phyloP scores from a whole-genome alignment of 768 basidiomycete species.

The Albatrellus ellisii region DNA sequence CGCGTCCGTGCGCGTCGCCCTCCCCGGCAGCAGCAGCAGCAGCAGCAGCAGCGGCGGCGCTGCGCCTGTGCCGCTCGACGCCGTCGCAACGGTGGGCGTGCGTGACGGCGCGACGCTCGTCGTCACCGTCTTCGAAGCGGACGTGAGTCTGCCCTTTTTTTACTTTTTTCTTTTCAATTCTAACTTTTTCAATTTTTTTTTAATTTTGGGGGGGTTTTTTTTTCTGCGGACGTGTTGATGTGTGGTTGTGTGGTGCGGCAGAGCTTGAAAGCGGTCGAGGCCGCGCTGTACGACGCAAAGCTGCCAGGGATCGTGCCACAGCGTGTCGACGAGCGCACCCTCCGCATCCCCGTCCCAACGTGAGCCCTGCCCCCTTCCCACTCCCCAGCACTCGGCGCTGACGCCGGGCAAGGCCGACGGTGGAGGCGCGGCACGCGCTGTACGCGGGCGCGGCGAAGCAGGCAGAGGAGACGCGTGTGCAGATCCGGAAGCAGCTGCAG shows the following conservation, averaged over 20 bases:
- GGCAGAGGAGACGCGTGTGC: constrained; percentile 65
- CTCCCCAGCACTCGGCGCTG: neutral
- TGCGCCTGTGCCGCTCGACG: constrained; percentile 35
- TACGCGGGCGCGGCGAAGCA: constrained; percentile 42
- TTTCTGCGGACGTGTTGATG: neutral
- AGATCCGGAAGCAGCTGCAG: constrained; percentile 61
- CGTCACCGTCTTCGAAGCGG: constrained; percentile 67
- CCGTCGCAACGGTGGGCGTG: constrained; percentile 71
- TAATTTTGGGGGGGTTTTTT: neutral
- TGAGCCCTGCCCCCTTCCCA: constrained; percentile 19
- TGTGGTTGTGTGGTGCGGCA: constrained; percentile 22
- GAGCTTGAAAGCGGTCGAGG: constrained; percentile 66
- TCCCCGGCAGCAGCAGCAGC: constrained; percentile 24
- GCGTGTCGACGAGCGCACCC: constrained; percentile 51
- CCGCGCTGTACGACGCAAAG: constrained; percentile 63
- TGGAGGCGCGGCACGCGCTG: constrained; percentile 51
- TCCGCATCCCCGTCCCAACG: constrained; percentile 76
- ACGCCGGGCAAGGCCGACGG: constrained; percentile 44
- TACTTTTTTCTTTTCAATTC: neutral
- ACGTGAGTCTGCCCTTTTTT: no score
- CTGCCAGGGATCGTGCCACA: constrained; percentile 65
- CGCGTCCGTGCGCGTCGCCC: constrained; percentile 48
- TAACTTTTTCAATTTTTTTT: neutral
- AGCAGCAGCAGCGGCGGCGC: constrained; percentile 11
- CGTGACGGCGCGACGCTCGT: constrained; percentile 63